A percentile compares a stretch with the other conserved stretches of the same genome.
phyloP scores from a whole-genome alignment of 768 basidiomycete species.

The Russula vinacea region DNA sequence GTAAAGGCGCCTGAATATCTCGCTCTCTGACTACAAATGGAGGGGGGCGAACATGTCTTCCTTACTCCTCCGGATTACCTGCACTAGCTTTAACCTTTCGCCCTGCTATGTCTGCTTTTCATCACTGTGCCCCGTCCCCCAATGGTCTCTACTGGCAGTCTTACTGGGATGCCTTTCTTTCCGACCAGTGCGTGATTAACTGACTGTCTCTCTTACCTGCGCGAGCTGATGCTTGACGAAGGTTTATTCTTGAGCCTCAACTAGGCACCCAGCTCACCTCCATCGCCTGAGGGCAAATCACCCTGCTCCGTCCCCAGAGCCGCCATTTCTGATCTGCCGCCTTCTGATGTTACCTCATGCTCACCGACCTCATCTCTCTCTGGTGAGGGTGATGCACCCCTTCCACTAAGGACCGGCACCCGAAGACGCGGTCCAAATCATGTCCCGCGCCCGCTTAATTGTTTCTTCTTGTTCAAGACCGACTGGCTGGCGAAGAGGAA shows the following conservation, averaged over 20 bases:
- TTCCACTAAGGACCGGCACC: slow-evolving; percentile 1
- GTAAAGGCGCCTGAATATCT: slow-evolving; percentile 9
- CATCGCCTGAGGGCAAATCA: background rate
- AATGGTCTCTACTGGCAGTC: slow-evolving; percentile 9
- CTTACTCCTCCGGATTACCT: background rate
- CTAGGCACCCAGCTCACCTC: background rate
- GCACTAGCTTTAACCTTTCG: background rate
- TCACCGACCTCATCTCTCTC: background rate
- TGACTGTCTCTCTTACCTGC: background rate
- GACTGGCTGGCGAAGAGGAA: slow-evolving; percentile 33
- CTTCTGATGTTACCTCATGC: background rate
- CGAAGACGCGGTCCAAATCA: slow-evolving; percentile 19
- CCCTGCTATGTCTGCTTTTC: slow-evolving; percentile 4
- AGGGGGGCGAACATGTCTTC: background rate
- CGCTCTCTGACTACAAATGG: slow-evolving; percentile 18
- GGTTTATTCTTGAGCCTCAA: background rate
- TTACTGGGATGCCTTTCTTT: slow-evolving; percentile 1
- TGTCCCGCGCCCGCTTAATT: slow-evolving; percentile 32
- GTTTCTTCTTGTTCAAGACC: slow-evolving; percentile 34
- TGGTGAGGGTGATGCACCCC: background rate
- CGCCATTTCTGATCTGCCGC: background rate
- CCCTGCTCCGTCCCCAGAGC: background rate
- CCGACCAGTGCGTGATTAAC: slow-evolving; percentile 8
- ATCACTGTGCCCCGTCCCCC: background rate
- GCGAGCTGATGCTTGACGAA: background rate